Evolutionary conservation across 148 eudicot species (phyloP), one percentile per base, ranked within the genome.

Genomic region (Chenopodium quinoa): DNA sequence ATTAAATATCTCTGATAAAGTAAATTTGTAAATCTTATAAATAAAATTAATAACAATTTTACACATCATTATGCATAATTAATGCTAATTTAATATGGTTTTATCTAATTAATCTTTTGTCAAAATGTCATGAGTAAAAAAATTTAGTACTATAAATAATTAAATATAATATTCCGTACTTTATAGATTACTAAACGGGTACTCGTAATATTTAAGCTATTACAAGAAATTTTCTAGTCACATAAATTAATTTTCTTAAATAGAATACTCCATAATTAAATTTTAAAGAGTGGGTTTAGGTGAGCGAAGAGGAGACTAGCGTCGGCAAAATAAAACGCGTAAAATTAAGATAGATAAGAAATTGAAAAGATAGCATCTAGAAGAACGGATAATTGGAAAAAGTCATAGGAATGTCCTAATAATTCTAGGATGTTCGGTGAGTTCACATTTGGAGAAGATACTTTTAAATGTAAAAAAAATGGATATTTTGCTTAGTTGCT

Each of bases 401-500:
- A 81, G 83, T 81, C 78, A 34, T 34, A 4, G 16, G 23, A 13
- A 62, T 80, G 79, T 69, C 13, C 40, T 75, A n/a, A 2, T 20
- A 50, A 1, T 67, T 67, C 75, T 50, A 75, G 68, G 75, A 69
- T 48, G 63, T 69, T 69, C 63, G 75, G 79, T 76, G 80, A 34
- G 62, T 82, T 82, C 84, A 82, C 84, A 82, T 11, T 40, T 69
- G 37, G 27, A 54, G 44, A 37, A 16, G 19, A 79, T 4, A 7
- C 2, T 64, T 66, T 16, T 62, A 5, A 22, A 70, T 29, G 19
- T 77, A 50, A 46, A 40, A 20, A 7, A 52, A 40, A 10, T 75
- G 17, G 58, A 68, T 58, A 13, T 77, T 70, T 79, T 75, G 73
- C 86, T 84, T 84, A 81, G 84, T 77, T 73, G 86, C 81, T 81